These are phyloP conservation scores for Aspergillus unguis DNA, from an alignment of 2,329 filamentous ascomycete species.

Conservation along the genomic window DNA sequence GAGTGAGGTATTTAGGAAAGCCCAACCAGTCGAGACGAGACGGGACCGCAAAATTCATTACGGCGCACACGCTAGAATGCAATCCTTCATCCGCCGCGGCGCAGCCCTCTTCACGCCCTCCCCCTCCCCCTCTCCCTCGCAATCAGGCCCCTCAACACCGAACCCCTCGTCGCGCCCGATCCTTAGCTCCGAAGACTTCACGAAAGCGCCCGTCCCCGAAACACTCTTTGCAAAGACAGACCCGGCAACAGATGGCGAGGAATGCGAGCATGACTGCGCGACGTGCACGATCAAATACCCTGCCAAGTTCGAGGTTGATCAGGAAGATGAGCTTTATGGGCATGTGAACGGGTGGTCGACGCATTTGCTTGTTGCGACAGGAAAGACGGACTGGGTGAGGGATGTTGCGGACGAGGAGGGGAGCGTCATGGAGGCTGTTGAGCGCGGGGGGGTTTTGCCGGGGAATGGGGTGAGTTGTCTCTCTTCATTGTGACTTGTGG, in stretches of 20 bases:
- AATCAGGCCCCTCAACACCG: constrained; percentile 2
- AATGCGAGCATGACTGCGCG: constrained; percentile 82
- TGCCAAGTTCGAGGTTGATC: constrained; percentile 68
- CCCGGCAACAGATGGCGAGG: constrained; percentile 77
- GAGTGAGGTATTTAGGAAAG: no score
- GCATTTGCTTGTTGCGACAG: constrained; percentile 89
- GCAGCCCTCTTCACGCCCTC: constrained; percentile 32
- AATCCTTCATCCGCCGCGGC: constrained; percentile 34
- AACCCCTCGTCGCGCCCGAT: constrained; percentile 11
- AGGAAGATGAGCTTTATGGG: constrained; percentile 76
- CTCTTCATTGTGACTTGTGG: background rate
- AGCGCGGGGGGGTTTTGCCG: constrained; percentile 40
- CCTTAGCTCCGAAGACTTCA: constrained; percentile 40
- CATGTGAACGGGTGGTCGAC: constrained; percentile 82
- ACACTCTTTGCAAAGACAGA: constrained; percentile 71
- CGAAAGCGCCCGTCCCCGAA: constrained; percentile 45
- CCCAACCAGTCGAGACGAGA: no score
- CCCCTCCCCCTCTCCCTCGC: constrained; percentile 22
- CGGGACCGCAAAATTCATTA: background rate
- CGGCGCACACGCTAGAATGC: constrained; percentile 24
- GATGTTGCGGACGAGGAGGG: constrained; percentile 86
- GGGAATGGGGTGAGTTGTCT: constrained; percentile 40
- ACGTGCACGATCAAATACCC: constrained; percentile 78
- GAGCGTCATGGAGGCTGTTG: constrained; percentile 76
- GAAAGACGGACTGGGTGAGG: constrained; percentile 89